These are phyloP conservation scores for Teratosphaeriaceae sp. DNA, from an alignment of 2,329 filamentous ascomycete species.

Conservation along the genomic window DNA sequence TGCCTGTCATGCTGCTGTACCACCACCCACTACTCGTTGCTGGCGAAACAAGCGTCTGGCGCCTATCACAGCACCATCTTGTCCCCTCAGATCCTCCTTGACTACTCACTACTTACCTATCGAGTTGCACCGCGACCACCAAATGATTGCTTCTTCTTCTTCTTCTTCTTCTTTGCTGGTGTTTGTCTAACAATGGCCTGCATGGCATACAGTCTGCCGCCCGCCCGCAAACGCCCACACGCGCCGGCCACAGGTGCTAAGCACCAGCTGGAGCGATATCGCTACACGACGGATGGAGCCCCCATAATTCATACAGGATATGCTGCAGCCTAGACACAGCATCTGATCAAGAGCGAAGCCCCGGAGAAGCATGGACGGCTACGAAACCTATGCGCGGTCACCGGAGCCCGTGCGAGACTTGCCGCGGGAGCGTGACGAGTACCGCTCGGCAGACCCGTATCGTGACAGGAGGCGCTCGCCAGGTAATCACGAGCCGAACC, in stretches of 20 bases:
- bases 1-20: constrained; percentile 10
- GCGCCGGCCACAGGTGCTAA: constrained; percentile 1
- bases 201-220: constrained; percentile 21
- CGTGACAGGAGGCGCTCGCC: constrained; percentile 19
- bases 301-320: constrained; percentile 6
- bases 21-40: not conserved
- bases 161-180: constrained; percentile 15
- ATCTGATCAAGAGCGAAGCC: not conserved
- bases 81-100: constrained; percentile 8
- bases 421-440: constrained; percentile 12
- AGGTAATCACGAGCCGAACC: constrained; percentile 3
- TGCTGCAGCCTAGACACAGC: no score
- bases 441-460: constrained; percentile 16
- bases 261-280: constrained; percentile 4
- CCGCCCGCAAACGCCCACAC: constrained; percentile 6
- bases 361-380: constrained; percentile 7
- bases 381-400: constrained; percentile 9
- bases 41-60: not conserved
- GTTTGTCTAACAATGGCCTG: constrained; percentile 20
- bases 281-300: constrained; percentile 10
- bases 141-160: constrained; percentile 21
- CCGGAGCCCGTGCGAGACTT: constrained; percentile 12
- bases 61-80: constrained; percentile 2
- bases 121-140: not conserved
- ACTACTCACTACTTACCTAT: not conserved